These are phyloP conservation scores for Hyphopichia homilentoma DNA, from an alignment of 805 yeast genomes.

Conservation along the genomic window DNA sequence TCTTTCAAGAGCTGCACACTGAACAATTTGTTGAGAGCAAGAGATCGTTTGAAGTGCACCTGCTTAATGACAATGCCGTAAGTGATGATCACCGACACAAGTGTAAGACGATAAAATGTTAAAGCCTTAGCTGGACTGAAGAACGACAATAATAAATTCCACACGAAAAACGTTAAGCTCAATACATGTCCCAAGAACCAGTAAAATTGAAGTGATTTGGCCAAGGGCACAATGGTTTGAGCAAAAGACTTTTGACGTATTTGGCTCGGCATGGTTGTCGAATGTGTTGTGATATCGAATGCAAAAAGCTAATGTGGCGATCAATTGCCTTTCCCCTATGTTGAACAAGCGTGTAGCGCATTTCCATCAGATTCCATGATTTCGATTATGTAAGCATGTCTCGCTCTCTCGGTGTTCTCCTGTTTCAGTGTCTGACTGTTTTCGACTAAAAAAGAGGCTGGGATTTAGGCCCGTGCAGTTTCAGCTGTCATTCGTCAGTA, in stretches of 20 bases:
- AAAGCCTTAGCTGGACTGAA: constrained; percentile 27
- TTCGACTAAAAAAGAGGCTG: no score
- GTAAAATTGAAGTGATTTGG: constrained; percentile 56
- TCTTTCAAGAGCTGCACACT: constrained; percentile 27
- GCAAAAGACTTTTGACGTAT: constrained; percentile 4
- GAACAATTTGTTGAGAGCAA: constrained; percentile 7
- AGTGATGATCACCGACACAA: constrained; percentile 53
- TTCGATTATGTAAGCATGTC: no score
- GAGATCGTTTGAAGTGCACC: constrained; percentile 43
- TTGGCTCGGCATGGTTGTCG: background rate
- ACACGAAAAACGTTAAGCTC: constrained; percentile 40
- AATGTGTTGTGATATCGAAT: no score
- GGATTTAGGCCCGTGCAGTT: no score
- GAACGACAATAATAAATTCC: constrained; percentile 40
- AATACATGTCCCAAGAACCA: constrained; percentile 66
- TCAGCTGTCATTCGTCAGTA: no score
- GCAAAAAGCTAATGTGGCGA: no score
- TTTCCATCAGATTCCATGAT: no score
- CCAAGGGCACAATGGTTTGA: constrained; percentile 5
- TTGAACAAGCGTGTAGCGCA: no score
- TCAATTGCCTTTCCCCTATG: no score
- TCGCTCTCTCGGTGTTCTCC: no score
- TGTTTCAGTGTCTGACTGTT: no score
- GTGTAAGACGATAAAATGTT: constrained; percentile 28
- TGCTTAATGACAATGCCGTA: constrained; percentile 63